Conservation (phyloP, 176 grass and related monocot species). For the Dendrocalamus sinicus region DNA sequence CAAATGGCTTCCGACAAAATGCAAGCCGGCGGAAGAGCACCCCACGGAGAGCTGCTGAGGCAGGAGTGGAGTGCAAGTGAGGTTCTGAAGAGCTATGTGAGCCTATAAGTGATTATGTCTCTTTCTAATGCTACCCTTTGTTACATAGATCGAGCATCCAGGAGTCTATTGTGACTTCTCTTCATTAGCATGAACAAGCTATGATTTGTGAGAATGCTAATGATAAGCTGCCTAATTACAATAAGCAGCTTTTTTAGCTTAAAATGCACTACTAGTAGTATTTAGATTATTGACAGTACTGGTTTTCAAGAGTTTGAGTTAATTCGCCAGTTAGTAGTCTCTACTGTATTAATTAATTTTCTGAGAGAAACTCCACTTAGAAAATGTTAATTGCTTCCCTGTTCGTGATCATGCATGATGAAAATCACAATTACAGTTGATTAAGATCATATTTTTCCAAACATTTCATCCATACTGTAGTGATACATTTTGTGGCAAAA, state of each 20-base stretch:
- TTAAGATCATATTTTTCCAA: background rate
- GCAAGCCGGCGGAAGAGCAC: slow-evolving; percentile 90
- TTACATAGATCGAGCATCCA: slow-evolving; percentile 42
- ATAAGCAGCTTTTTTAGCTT: slow-evolving; percentile 14
- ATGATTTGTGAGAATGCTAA: slow-evolving; percentile 7
- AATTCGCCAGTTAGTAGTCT: background rate
- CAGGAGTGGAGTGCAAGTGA: slow-evolving; percentile 71
- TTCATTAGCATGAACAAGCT: background rate
- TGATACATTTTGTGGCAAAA: background rate
- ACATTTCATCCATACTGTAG: background rate
- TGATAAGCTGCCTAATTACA: slow-evolving; percentile 32
- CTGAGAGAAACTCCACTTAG: background rate
- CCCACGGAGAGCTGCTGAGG: slow-evolving; percentile 84
- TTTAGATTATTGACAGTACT: slow-evolving; percentile 18
- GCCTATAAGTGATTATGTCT: background rate
- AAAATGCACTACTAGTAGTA: slow-evolving; percentile 12
- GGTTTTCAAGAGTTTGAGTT: background rate
- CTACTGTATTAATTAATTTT: background rate
- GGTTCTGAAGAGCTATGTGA: background rate
- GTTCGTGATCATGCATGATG: background rate
- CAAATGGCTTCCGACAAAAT: slow-evolving; percentile 70
- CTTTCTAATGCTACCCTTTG: background rate
- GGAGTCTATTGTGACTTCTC: background rate
- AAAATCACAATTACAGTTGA: background rate
- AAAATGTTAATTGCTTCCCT: background rate